Base-by-base conservation (phyloP, 208 protist genomes). In the Porcisia deanei region DNA sequence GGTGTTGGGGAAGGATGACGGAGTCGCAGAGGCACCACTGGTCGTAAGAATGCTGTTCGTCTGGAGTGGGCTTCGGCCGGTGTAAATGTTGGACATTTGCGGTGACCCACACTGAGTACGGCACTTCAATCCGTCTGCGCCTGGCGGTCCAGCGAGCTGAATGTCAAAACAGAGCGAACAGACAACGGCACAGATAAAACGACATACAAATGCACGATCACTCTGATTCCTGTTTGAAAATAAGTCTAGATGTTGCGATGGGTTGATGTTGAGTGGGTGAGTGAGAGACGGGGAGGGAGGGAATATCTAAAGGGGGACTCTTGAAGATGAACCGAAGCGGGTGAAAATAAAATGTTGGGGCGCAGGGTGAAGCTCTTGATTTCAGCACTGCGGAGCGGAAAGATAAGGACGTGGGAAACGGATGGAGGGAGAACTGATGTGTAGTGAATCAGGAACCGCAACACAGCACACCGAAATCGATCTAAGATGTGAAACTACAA, bases 1-100 rank as follows among this genome's bases (percentile, higher is more conserved):
- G 22, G 79, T 80, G 12, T 43, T 67, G 30, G 73, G 77, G 43
- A 71, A 73, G 14, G 77, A 58, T 0, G 77, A 64, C 45, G 34
- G 22, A 0, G 55, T 60, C 30, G 54, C 34, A 2, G 65, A 49
- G 9, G 45, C 77, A 0, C 18, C 76, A 55, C 39, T 7, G 5
- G 34, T 30, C 16, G 61, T n/a, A 30, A n/a, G 18, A 47, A 25
- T 0, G 9, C 20, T 66, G 45, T 25, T 37, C 45, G 66, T 43
- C 45, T 6, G 34, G 45, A 41, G 66, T 52, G 45, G 47, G 12
- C 49, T 52, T 0, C 34, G 67, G n/a, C 14, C 10, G 14, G 3
- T n/a, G 49, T 22, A 12, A 5, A 5, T n/a, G 7, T 20, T 16
- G 1, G 53, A 25, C 67, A 57, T 59, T 20, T 34, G 20, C 7